Percentiles rank a stretch among this genome's conserved stretches.
phyloP scores from a whole-genome alignment of 179 eudicot species.

The Beta corolliflora region DNA sequence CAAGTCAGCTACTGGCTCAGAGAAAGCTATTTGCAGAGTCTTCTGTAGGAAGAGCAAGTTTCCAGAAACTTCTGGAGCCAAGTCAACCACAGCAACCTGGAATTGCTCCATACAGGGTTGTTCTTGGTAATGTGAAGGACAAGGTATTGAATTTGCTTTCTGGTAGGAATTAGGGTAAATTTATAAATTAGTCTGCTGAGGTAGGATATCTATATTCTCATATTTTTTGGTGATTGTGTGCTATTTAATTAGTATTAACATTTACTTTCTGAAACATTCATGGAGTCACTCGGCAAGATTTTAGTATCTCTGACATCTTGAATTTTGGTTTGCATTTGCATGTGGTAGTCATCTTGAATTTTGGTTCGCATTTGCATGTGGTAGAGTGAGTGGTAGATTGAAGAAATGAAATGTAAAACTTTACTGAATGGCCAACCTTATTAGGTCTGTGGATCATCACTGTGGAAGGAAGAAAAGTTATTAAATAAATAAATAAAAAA shows the following conservation, averaged over 20 bases:
- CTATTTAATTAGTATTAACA: too few relatives aligned
- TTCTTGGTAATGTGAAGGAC: conserved; percentile 85
- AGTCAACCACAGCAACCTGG: conserved; percentile 66
- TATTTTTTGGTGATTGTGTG: not conserved
- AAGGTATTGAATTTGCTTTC: conserved; percentile 49
- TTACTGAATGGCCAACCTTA: conserved; percentile 1
- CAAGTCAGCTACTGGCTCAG: conserved; percentile 56
- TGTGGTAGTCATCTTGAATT: too few relatives aligned
- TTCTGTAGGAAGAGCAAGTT: conserved; percentile 72
- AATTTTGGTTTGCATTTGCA: not conserved
- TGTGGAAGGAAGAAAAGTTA: not conserved
- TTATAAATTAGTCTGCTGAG: not conserved
- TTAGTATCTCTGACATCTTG: too few relatives aligned
- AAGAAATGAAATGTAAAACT: not conserved
- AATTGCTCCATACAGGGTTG: conserved; percentile 77
- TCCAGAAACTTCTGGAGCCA: conserved; percentile 90
- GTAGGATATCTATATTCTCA: not conserved
- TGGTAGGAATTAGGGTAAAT: not conserved
- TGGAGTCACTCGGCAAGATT: not conserved
- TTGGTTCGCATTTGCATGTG: too few relatives aligned
- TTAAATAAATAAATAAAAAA: too few relatives aligned
- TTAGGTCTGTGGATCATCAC: not conserved
- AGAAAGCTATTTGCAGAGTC: conserved; percentile 72
- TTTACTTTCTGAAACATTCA: not conserved
- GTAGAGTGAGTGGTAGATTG: not conserved